Base-by-base conservation (phyloP, 192 early-diverging fungal genomes). In the Phlyctochytrium bullatum region DNA sequence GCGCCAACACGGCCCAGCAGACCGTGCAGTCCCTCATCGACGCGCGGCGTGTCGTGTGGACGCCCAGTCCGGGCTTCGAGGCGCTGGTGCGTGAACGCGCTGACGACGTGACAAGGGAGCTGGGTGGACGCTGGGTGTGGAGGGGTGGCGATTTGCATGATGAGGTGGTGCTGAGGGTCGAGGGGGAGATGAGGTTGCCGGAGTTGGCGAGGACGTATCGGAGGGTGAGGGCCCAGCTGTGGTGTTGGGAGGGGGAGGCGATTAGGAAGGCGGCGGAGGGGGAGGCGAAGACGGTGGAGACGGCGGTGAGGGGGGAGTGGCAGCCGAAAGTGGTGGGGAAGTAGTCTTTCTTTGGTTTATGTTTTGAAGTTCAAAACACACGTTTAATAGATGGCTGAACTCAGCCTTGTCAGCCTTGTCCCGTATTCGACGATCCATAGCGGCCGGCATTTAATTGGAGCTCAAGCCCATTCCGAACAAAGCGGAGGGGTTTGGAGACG, bases 191-290 rank as follows among this genome's bases (percentile, higher is more conserved):
- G 23, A 74, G 74, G 52, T 16, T 61, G 10, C 60, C 59, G 0
- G 80, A 82, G 61, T 59, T 82, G 51, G 12, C 40, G 25, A 67
- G 74, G 52, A 73, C 73, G 6, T 74, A 77, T 40, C 68, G 80
- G 10, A 31, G 80, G 47, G 36, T 68, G 4, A 33, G 80, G 14
- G 47, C 75, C 69, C 73, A 80, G 68, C 20, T 47, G 6, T 47
- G 20, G 6, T 47, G 6, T 47, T 14, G 40, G 40, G 40, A 47
- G 6, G 6, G 6, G 40, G 20, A 14, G 40, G 40, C 10, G 40
- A 20, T 47, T 6, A 47, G 20, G n/a, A n/a, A n/a, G n/a, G n/a
- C n/a, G 20, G 40, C 10, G 40, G 20, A 47, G 40, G 20, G 20
- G 40, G 40, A 47, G 40, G 20, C 6, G 40, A 20, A 14, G 40